A percentile compares a stretch with the other conserved stretches of the same genome.
Conservation (phyloP, 352 stramenopile species). For the Phytophthora rubi region DNA sequence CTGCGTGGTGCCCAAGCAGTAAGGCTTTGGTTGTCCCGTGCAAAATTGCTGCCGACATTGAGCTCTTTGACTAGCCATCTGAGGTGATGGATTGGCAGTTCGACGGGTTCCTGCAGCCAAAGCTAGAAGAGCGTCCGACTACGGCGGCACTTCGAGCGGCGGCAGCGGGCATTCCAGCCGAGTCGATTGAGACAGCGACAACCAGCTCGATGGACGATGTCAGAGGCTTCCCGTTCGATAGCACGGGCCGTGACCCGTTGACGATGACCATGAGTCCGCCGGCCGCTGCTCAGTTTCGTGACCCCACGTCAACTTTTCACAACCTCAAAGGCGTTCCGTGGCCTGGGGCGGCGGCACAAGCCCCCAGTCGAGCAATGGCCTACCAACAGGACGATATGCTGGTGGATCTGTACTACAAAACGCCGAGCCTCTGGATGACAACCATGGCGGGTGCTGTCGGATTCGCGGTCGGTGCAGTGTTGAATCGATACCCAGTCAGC, state of each 20-base stretch:
- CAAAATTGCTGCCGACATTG: constrained; percentile 3
- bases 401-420: constrained; percentile 57
- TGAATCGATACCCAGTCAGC: constrained; percentile 40
- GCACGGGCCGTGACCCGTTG: constrained; percentile 37
- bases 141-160: constrained; percentile 16
- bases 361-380: background rate
- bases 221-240: constrained; percentile 23
- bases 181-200: constrained; percentile 30
- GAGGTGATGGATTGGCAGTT: constrained; percentile 49
- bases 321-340: constrained; percentile 39
- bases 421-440: constrained; percentile 50
- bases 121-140: constrained; percentile 21
- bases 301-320: constrained; percentile 57
- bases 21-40: background rate
- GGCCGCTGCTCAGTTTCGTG: constrained; percentile 54
- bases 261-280: constrained; percentile 69
- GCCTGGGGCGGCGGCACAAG: constrained; percentile 15
- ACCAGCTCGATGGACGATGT: constrained; percentile 23
- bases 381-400: constrained; percentile 51
- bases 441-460: constrained; percentile 42
- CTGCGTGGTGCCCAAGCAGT: constrained; percentile 1
- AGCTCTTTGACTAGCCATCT: constrained; percentile 10
- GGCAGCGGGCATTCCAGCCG: constrained; percentile 23
- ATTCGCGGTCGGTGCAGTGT: constrained; percentile 40
- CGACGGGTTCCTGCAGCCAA: constrained; percentile 35